Conservation (phyloP, 2,329 filamentous ascomycete genomes). For the Epicoccum sorghinum region DNA sequence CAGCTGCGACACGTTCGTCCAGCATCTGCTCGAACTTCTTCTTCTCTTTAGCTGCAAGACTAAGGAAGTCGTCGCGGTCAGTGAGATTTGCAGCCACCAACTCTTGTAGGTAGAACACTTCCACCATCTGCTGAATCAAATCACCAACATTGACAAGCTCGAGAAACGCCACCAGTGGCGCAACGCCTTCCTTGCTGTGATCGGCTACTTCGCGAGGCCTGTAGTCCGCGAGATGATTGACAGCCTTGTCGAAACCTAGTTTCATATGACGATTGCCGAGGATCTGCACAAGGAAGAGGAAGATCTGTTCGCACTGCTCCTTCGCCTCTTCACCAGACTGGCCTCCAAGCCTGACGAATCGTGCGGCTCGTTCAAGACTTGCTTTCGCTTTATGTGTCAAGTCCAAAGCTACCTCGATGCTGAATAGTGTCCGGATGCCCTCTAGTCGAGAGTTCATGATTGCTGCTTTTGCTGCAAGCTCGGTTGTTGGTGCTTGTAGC, state of each 20-base stretch:
- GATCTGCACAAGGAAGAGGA: conserved; percentile 81
- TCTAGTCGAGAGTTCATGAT: conserved; percentile 95
- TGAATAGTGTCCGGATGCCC: conserved; percentile 93
- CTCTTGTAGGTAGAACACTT: conserved; percentile 98
- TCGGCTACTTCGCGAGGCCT: conserved; percentile 83
- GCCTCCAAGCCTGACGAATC: conserved; percentile 80
- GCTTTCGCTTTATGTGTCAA: conserved; percentile 88
- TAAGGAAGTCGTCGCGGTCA: conserved; percentile 92
- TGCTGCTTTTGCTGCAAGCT: conserved; percentile 95
- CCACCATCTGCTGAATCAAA: conserved; percentile 97
- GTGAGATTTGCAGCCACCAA: conserved; percentile 80
- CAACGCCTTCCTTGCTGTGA: conserved; percentile 74
- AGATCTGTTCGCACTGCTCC: conserved; percentile 88
- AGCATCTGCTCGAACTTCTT: conserved; percentile 99
- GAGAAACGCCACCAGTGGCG: conserved; percentile 91
- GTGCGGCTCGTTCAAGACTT: conserved; percentile 81
- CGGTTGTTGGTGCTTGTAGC: conserved; percentile 78
- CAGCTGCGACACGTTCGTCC: conserved; percentile 93
- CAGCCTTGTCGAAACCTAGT: conserved; percentile 90
- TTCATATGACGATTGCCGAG: conserved; percentile 88
- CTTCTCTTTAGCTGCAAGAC: conserved; percentile 90
- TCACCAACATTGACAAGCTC: conserved; percentile 98
- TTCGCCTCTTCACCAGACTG: conserved; percentile 81
- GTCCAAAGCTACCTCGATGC: conserved; percentile 90
- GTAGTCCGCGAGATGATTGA: conserved; percentile 88